Percentiles rank a stretch among this genome's conserved stretches.
Evolutionary conservation across 2,329 filamentous ascomycete genomes (phyloP).

Genomic region (Cercospora berteroae): DNA sequence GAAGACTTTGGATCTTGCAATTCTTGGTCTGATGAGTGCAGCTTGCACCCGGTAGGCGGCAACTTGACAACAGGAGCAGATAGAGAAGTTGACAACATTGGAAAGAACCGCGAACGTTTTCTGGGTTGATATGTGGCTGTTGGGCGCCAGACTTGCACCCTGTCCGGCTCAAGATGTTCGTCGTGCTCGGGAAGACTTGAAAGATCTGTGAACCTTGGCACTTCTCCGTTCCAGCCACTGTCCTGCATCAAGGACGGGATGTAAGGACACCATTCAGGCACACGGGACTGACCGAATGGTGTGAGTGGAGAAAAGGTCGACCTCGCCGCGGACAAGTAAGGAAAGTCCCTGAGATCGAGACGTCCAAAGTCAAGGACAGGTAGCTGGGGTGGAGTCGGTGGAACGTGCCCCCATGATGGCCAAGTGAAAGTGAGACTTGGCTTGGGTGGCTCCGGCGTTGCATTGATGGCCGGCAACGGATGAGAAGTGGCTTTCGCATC

Average conservation of each 20-base stretch:
- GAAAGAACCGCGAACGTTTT: conserved; percentile 35
- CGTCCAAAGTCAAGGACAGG: conserved; percentile 27
- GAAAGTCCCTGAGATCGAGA: conserved; percentile 25
- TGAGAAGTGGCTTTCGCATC: conserved; percentile 20
- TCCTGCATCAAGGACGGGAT: conserved; percentile 29
- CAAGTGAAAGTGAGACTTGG: conserved; percentile 3
- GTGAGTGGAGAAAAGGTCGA: conserved; percentile 13
- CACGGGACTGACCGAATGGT: conserved; percentile 10
- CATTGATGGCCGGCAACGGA: neutral
- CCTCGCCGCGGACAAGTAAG: conserved; percentile 16
- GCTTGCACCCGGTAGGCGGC: conserved; percentile 25
- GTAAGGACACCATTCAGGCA: conserved; percentile 33
- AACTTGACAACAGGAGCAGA: conserved; percentile 27
- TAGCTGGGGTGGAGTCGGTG: conserved; percentile 28
- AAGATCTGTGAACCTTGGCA: conserved; percentile 33
- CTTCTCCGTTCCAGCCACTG: conserved; percentile 23
- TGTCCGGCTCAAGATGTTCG: neutral
- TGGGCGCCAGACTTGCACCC: neutral
- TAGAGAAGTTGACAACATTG: conserved; percentile 15
- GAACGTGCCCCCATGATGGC: conserved; percentile 1
- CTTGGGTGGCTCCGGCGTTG: conserved; percentile 7
- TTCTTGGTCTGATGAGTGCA: conserved; percentile 23
- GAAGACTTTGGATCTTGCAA: conserved; percentile 10
- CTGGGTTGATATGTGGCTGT: conserved; percentile 12
- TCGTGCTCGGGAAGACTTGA: conserved; percentile 29